Evolutionary conservation across 208 protist genomes (phyloP), one percentile per base, ranked within the genome.

Genomic region (Leishmania tarentolae): DNA sequence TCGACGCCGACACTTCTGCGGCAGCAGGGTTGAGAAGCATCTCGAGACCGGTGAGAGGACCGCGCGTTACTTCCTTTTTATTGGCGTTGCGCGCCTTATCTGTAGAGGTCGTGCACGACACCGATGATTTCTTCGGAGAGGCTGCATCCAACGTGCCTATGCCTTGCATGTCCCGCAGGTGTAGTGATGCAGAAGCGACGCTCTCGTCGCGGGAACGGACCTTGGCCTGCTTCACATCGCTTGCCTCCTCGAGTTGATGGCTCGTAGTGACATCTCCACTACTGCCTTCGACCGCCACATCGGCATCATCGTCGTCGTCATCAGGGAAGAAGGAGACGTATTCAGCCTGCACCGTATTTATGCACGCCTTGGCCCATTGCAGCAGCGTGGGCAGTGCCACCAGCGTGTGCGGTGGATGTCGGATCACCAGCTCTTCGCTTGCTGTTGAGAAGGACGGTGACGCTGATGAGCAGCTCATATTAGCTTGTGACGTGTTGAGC

Each of bases 361-460:
- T 72, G 47, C 82, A 79, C n/a, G 76, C 71, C 42, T 75, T 82
- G 5, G 82, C 82, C 82, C 82, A 86, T 61, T 68, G 68, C 75
- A 84, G 71, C 76, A 83, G 72, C 44, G 73, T 68, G 15, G 81
- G 81, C 47, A 83, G 73, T 35, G 84, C 77, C 21, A 89, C 84
- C 15, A 88, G 78, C 35, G 85, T n/a, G 68, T 90, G 87, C n/a
- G 86, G 76, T 17, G 82, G 81, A 17, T 81, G 83, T 76, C 76
- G 53, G 56, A 50, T 70, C 24, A 82, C 74, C 4, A 63, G 21
- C 35, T 50, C 63, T 17, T 35, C 52, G 47, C 35, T 46, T 35
- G 44, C 76, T 11, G 35, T 31, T 8, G 46, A 37, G 31, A 28
- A 21, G 17, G 35, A n/a, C 46, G 44, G 59, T 28, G 24, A 42